Percentiles rank a stretch among this genome's conserved stretches.
Evolutionary conservation across 129 eudicot species (phyloP).

Genomic region (Erigeron canadensis): DNA sequence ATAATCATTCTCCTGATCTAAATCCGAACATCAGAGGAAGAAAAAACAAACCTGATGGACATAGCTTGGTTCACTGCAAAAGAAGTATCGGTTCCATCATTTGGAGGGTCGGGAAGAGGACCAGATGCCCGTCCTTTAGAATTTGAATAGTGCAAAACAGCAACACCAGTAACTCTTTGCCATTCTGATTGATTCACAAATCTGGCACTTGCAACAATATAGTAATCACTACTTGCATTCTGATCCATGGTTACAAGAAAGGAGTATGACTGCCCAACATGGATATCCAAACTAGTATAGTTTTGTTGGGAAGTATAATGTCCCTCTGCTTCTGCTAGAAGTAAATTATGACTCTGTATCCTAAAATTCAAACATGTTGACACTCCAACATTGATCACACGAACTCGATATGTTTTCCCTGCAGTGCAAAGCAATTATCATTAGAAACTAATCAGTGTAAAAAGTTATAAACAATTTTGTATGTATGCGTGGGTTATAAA

Average conservation of each 20-base stretch:
- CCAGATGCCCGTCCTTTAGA: slow-evolving; percentile 79
- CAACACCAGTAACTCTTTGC: slow-evolving; percentile 93
- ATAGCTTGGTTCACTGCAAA: slow-evolving; percentile 81
- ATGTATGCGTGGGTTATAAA: not conserved
- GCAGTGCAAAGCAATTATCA: slow-evolving; percentile 5
- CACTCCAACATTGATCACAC: slow-evolving; percentile 82
- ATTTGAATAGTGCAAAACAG: slow-evolving; percentile 80
- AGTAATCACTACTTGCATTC: slow-evolving; percentile 89
- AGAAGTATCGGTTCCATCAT: slow-evolving; percentile 56
- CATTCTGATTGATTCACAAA: slow-evolving; percentile 81
- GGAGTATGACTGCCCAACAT: slow-evolving; percentile 94
- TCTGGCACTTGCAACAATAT: slow-evolving; percentile 95
- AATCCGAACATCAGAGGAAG: not conserved
- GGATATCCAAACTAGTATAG: slow-evolving; percentile 76
- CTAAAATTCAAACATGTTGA: slow-evolving; percentile 89
- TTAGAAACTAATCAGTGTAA: not conserved
- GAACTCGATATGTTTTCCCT: slow-evolving; percentile 93
- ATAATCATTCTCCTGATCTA: not conserved
- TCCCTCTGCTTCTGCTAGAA: slow-evolving; percentile 90
- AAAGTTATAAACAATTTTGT: not conserved
- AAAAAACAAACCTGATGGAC: slow-evolving; percentile 69
- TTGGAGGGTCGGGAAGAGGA: slow-evolving; percentile 94
- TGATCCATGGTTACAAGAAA: slow-evolving; percentile 99
- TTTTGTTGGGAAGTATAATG: slow-evolving; percentile 76
- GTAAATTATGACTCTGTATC: slow-evolving; percentile 77